phyloP scores from a whole-genome alignment of 495 filamentous ascomycete genomes.

The Podospora pseudoanserina region DNA sequence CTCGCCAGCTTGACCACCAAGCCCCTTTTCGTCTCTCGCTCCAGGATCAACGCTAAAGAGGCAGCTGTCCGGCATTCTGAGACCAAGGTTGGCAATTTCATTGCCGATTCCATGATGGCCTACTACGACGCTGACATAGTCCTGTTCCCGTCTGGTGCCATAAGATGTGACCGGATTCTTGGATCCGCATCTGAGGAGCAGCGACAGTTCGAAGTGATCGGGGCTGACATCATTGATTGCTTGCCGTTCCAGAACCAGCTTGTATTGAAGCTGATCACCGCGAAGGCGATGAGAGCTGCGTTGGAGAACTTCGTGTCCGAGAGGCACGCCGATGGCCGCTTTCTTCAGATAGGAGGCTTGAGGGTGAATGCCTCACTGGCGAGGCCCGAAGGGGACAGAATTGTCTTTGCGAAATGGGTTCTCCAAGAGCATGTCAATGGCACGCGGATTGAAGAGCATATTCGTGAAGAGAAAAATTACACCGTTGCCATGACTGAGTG shows the following conservation, averaged over 20 bases:
- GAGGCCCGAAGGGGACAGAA: not conserved
- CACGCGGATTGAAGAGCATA: not conserved
- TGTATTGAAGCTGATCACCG: not conserved
- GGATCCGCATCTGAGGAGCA: not conserved
- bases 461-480: not conserved
- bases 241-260: not conserved
- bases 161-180: constrained; percentile 1
- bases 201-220: not conserved
- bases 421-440: not conserved
- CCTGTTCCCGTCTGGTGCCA: not conserved
- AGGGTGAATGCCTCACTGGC: not conserved
- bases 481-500: constrained; percentile 9
- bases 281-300: not conserved
- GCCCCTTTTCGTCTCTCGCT: not conserved
- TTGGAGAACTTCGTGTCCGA: not conserved
- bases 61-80: not conserved
- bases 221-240: constrained; percentile 1
- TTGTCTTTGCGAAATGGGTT: not conserved
- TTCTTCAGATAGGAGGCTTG: not conserved
- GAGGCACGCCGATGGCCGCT: constrained; percentile 1
- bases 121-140: constrained; percentile 3
- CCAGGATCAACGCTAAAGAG: not conserved
- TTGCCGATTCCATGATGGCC: not conserved
- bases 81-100: constrained; percentile 1
- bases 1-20: not conserved